phyloP scores from a whole-genome alignment of 73 alveolate genomes.

The Paramecium tetraurelia region DNA sequence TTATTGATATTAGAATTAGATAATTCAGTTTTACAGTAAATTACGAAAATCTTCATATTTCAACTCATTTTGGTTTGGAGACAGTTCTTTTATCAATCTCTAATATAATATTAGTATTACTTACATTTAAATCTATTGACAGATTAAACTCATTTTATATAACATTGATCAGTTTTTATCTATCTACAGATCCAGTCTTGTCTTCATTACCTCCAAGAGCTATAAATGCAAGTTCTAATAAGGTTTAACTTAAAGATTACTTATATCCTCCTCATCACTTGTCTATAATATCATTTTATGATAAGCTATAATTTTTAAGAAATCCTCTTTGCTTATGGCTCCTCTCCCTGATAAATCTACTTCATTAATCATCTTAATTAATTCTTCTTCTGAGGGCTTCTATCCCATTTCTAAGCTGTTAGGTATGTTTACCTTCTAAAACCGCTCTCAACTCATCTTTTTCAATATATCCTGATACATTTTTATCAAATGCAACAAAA shows the following conservation, averaged over 20 bases:
- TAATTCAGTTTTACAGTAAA: conserved; percentile 49
- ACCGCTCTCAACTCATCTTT: conserved; percentile 73
- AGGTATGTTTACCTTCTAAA: conserved; percentile 54
- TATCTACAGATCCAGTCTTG: conserved; percentile 76
- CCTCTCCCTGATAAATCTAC: conserved; percentile 59
- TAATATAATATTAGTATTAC: not conserved
- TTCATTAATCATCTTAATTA: conserved; percentile 57
- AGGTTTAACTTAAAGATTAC: not conserved
- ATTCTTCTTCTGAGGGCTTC: conserved; percentile 53
- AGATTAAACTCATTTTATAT: conserved; percentile 53
- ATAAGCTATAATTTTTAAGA: conserved; percentile 46
- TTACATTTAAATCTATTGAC: conserved; percentile 60
- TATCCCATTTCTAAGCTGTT: conserved; percentile 50
- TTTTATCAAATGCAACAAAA: conserved; percentile 79
- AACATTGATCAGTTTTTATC: conserved; percentile 43
- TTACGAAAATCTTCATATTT: conserved; percentile 57
- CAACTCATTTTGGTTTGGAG: conserved; percentile 49
- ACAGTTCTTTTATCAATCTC: conserved; percentile 53
- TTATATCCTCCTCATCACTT: conserved; percentile 59
- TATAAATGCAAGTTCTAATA: conserved; percentile 82
- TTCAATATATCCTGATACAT: conserved; percentile 70
- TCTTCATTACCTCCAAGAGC: conserved; percentile 96
- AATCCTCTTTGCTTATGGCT: conserved; percentile 57
- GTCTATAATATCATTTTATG: conserved; percentile 39
- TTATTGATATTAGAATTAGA: not conserved